A percentile compares a stretch with the other conserved stretches of the same genome.
Conservation (phyloP, 1,139 yeast genomes). For the Pichia sp. region DNA sequence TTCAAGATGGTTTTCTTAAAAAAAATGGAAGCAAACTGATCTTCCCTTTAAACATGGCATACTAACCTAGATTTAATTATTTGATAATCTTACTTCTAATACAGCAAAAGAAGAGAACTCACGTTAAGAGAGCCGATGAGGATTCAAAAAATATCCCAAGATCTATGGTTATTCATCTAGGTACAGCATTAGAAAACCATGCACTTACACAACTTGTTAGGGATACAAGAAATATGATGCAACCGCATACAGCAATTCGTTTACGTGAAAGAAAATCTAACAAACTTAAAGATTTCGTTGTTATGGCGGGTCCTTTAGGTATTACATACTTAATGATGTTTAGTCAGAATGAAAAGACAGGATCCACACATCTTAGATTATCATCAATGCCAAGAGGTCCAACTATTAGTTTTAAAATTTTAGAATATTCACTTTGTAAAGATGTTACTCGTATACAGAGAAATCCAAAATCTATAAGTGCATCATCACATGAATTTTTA, state of each 20-base stretch:
- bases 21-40: conserved; percentile 4
- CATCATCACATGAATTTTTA: conserved; percentile 55
- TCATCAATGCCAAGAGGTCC: conserved; percentile 95
- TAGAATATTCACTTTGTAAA: conserved; percentile 71
- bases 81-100: not conserved
- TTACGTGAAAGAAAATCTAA: conserved; percentile 83
- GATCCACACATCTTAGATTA: conserved; percentile 75
- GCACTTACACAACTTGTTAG: conserved; percentile 76
- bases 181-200: conserved; percentile 72
- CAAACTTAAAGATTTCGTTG: conserved; percentile 81
- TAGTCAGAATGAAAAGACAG: conserved; percentile 72
- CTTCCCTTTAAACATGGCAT: too few relatives aligned
- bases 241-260: conserved; percentile 92
- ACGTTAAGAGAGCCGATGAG: conserved; percentile 59
- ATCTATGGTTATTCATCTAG: conserved; percentile 89
- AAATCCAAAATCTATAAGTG: conserved; percentile 64
- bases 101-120: conserved; percentile 74
- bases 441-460: conserved; percentile 69
- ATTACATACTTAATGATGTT: conserved; percentile 84
- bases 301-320: conserved; percentile 96
- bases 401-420: conserved; percentile 74
- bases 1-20: not conserved
- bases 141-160: conserved; percentile 72
- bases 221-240: conserved; percentile 88
- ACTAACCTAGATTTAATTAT: too few relatives aligned